phyloP scores from a whole-genome alignment of 148 eudicot genomes.

The Rhododendron griersonianum region DNA sequence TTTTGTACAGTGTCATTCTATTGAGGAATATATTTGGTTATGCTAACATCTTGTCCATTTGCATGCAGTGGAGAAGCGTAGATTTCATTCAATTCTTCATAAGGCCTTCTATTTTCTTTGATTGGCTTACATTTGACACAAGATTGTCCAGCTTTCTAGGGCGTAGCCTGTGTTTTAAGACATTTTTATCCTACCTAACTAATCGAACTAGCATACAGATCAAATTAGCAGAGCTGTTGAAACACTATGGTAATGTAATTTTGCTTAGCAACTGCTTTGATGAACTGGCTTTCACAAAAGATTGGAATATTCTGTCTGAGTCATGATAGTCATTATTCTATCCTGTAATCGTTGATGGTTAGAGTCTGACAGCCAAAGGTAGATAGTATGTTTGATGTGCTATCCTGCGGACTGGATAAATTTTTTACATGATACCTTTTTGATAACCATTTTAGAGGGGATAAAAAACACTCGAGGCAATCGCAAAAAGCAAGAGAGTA shows the following conservation, averaged over 20 bases:
- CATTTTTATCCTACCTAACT: neutral
- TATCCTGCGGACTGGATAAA: neutral
- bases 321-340: neutral
- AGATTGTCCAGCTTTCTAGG: neutral
- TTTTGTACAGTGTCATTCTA: neutral
- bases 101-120: neutral
- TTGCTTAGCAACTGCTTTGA: neutral
- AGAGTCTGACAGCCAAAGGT: neutral
- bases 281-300: neutral
- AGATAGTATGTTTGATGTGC: neutral
- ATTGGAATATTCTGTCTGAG: neutral
- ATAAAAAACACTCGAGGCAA: neutral
- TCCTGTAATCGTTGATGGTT: neutral
- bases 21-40: neutral
- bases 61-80: neutral
- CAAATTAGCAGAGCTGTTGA: neutral
- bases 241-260: neutral
- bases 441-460: neutral
- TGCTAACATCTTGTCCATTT: neutral
- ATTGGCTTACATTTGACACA: neutral
- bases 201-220: neutral
- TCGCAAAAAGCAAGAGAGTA: neutral
- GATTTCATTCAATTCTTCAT: neutral
- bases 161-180: neutral
- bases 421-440: neutral